phyloP scores from a whole-genome alignment of 176 grass and related monocot species.

The Cocos nucifera region DNA sequence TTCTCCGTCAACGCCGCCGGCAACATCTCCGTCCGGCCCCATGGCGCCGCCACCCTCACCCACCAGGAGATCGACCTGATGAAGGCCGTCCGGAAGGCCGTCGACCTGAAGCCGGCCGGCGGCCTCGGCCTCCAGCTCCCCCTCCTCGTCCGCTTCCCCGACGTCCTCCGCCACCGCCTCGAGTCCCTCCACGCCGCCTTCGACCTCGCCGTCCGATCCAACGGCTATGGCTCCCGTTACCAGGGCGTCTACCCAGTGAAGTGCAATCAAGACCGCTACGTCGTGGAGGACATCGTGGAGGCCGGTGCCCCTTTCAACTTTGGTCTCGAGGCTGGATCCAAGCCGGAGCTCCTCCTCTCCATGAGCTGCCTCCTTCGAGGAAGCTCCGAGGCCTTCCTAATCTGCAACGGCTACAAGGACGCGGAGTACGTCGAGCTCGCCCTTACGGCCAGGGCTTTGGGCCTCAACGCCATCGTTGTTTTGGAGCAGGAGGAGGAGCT shows the following conservation, averaged over 20 bases:
- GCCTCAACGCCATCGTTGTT: constrained; percentile 10
- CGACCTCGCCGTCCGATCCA: constrained; percentile 9
- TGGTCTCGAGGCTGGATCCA: constrained; percentile 22
- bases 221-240: constrained; percentile 4
- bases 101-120: not conserved
- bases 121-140: constrained; percentile 17
- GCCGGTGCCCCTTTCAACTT: constrained; percentile 9
- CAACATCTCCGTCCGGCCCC: constrained; percentile 9
- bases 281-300: constrained; percentile 18
- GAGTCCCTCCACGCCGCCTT: constrained; percentile 14
- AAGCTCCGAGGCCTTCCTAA: constrained; percentile 9
- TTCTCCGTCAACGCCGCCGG: constrained; percentile 15
- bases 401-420: constrained; percentile 23
- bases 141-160: constrained; percentile 14
- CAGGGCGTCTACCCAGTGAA: constrained; percentile 17
- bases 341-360: constrained; percentile 18
- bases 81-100: constrained; percentile 11
- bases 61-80: constrained; percentile 20
- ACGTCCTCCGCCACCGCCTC: constrained; percentile 11
- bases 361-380: constrained; percentile 13
- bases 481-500: constrained; percentile 23
- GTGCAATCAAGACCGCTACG: constrained; percentile 18
- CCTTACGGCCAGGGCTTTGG: constrained; percentile 1
- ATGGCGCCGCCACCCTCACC: not conserved
- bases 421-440: constrained; percentile 14